Conservation (phyloP, 1,139 yeast genomes). For the Yamadazyma jaroonii region DNA sequence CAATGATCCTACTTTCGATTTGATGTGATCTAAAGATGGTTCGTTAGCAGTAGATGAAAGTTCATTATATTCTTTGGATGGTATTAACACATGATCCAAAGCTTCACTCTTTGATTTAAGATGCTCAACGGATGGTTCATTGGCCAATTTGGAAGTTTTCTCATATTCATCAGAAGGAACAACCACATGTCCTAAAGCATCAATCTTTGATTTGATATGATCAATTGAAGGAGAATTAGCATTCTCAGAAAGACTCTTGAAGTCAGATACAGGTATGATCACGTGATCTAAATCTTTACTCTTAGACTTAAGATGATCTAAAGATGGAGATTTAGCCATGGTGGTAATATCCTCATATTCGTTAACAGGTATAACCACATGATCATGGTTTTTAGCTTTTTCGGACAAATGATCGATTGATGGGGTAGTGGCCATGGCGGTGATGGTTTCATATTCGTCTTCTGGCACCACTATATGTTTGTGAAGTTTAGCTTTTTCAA, state of each 20-base stretch:
- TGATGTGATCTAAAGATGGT: constrained; percentile 20
- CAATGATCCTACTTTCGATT: constrained; percentile 10
- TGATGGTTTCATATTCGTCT: constrained; percentile 12
- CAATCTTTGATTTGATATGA: constrained; percentile 19
- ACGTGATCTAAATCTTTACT: constrained; percentile 14
- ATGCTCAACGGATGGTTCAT: constrained; percentile 26
- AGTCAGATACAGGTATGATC: constrained; percentile 16
- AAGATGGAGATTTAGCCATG: constrained; percentile 14
- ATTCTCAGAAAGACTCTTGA: constrained; percentile 1
- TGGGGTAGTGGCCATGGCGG: constrained; percentile 19
- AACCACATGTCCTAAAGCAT: constrained; percentile 10
- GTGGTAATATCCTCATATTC: constrained; percentile 10
- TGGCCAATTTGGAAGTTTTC: constrained; percentile 11
- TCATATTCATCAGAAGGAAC: constrained; percentile 11
- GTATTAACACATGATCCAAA: constrained; percentile 21
- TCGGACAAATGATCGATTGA: constrained; percentile 19
- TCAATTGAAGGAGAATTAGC: constrained; percentile 17
- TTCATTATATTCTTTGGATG: constrained; percentile 15
- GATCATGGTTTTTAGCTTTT: constrained; percentile 16
- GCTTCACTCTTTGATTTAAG: constrained; percentile 18
- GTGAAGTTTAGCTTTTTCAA: constrained; percentile 20
- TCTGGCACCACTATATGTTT: constrained; percentile 9
- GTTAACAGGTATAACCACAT: constrained; percentile 15
- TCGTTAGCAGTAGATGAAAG: constrained; percentile 20
- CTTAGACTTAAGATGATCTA: constrained; percentile 19